These are phyloP conservation scores for Boletus subcaerulescens DNA, from an alignment of 768 basidiomycete species.

Conservation along the genomic window DNA sequence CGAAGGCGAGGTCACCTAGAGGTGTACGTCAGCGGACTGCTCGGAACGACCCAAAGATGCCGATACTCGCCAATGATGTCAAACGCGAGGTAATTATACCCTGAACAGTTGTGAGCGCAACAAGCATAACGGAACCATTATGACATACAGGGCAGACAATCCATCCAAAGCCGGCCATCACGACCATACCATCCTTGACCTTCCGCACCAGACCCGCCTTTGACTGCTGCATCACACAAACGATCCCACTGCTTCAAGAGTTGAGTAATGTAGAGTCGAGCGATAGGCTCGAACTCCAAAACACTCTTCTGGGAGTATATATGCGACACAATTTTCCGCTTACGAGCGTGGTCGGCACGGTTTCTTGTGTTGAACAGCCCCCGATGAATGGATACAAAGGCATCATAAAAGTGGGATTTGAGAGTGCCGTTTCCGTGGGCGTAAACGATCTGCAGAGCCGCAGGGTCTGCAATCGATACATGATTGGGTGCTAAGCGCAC, in stretches of 20 bases:
- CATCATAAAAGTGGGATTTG: conserved; percentile 77
- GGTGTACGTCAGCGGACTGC: not conserved
- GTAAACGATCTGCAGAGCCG: conserved; percentile 71
- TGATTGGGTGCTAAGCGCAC: conserved; percentile 77
- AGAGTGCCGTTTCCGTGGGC: conserved; percentile 83
- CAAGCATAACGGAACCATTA: not conserved
- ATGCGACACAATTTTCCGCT: conserved; percentile 87
- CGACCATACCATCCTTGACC: conserved; percentile 63
- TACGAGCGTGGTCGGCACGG: conserved; percentile 76
- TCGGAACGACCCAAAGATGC: not conserved
- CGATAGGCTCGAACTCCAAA: conserved; percentile 80
- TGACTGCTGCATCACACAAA: conserved; percentile 52
- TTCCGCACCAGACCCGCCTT: conserved; percentile 55
- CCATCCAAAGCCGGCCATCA: conserved; percentile 67
- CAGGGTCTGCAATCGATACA: conserved; percentile 73
- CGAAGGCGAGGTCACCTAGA: conserved; percentile 72
- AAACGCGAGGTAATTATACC: conserved; percentile 65
- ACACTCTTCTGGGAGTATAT: conserved; percentile 85
- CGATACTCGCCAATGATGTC: conserved; percentile 62
- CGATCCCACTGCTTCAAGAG: conserved; percentile 76
- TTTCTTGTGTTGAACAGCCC: conserved; percentile 80
- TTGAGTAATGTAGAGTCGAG: conserved; percentile 54
- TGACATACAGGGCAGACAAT: conserved; percentile 66
- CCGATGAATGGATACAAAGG: conserved; percentile 70
- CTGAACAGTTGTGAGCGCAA: conserved; percentile 22